Evolutionary conservation across 306 rosid species (phyloP).

Genomic region (Nissolia schottii): DNA sequence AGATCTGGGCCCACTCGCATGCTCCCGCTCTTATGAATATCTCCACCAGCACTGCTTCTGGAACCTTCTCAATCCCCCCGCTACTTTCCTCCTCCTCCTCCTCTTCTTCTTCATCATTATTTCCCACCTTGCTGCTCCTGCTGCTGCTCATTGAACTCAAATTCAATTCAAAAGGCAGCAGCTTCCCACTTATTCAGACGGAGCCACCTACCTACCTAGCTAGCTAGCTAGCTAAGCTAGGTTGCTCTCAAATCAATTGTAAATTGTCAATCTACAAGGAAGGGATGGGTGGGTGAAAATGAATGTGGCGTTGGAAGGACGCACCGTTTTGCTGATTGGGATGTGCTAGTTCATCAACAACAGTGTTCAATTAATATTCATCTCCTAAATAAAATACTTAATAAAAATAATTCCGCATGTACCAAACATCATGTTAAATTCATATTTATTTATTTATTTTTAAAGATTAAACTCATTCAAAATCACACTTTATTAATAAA

Average conservation of each 20-base stretch:
- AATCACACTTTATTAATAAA: too few relatives aligned
- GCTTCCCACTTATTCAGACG: too few relatives aligned
- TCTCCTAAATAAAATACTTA: too few relatives aligned
- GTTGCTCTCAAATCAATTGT: too few relatives aligned
- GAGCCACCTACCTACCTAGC: background rate
- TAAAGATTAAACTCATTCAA: too few relatives aligned
- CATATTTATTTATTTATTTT: too few relatives aligned
- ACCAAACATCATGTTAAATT: too few relatives aligned
- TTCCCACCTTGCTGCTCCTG: too few relatives aligned
- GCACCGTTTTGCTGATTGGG: background rate
- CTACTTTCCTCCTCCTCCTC: background rate
- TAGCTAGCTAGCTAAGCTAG: background rate
- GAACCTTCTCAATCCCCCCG: conserved; percentile 48
- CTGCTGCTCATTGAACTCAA: background rate
- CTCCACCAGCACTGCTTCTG: conserved; percentile 63
- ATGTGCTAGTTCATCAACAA: background rate
- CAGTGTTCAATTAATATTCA: too few relatives aligned
- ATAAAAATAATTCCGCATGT: too few relatives aligned
- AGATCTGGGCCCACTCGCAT: conserved; percentile 47
- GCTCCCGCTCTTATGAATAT: conserved; percentile 53
- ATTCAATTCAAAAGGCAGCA: too few relatives aligned
- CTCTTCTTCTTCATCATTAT: background rate
- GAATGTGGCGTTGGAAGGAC: background rate
- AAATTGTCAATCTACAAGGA: background rate
- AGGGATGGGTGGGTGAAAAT: background rate